These are phyloP conservation scores for Antarctomyces pellizariae DNA, from an alignment of 495 filamentous ascomycete species.

Conservation along the genomic window DNA sequence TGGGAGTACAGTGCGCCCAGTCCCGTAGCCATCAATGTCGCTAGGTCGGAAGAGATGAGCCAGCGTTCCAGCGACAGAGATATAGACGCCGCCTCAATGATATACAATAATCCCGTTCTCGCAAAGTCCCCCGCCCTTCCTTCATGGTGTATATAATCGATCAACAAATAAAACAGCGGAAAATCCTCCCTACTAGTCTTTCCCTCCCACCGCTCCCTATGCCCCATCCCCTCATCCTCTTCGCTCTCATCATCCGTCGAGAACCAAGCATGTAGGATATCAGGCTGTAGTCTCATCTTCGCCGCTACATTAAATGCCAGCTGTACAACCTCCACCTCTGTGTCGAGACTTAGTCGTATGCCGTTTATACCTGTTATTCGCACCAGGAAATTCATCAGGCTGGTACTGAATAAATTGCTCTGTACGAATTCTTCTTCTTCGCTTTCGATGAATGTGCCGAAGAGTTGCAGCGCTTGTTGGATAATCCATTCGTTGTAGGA, in stretches of 20 bases:
- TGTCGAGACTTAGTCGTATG: slow-evolving; percentile 38
- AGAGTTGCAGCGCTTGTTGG: slow-evolving; percentile 58
- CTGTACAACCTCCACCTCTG: slow-evolving; percentile 69
- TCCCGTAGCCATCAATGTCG: slow-evolving; percentile 90
- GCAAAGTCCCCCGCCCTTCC: slow-evolving; percentile 89
- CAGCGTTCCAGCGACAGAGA: slow-evolving; percentile 70
- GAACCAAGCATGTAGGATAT: slow-evolving; percentile 78
- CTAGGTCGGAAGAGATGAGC: slow-evolving; percentile 91
- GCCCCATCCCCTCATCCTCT: slow-evolving; percentile 10
- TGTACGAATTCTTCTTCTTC: slow-evolving; percentile 87
- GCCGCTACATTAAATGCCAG: slow-evolving; percentile 82
- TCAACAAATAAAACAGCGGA: slow-evolving; percentile 79
- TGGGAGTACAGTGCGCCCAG: slow-evolving; percentile 92
- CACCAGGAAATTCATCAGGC: slow-evolving; percentile 59
- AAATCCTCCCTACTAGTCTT: slow-evolving; percentile 82
- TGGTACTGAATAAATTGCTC: slow-evolving; percentile 58
- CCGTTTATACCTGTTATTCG: slow-evolving; percentile 36
- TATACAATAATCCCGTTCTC: slow-evolving; percentile 81
- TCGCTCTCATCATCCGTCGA: slow-evolving; percentile 19
- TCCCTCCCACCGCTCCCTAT: slow-evolving; percentile 51
- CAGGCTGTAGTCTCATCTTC: slow-evolving; percentile 75
- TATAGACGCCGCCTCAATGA: slow-evolving; percentile 78
- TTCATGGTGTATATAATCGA: slow-evolving; percentile 90
- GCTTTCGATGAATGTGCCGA: slow-evolving; percentile 77
- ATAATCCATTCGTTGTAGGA: slow-evolving; percentile 62